These are phyloP conservation scores for Conticribra weissflogii DNA, from an alignment of 108 stramenopile species.

Conservation along the genomic window DNA sequence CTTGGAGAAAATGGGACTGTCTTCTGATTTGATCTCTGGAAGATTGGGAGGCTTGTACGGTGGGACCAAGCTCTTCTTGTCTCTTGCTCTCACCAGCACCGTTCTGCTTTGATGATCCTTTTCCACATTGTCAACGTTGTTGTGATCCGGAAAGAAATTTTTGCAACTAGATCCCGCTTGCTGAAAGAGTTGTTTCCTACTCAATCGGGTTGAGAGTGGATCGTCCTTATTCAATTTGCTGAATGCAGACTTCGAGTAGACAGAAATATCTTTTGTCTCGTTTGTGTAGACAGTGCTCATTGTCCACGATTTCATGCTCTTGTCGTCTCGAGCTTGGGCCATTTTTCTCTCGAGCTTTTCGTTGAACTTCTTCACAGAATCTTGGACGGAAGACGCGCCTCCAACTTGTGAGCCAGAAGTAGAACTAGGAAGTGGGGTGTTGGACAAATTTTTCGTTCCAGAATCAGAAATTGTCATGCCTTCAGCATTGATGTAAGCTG, in stretches of 20 bases:
- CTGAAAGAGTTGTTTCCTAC: conserved; percentile 35
- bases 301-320: not conserved
- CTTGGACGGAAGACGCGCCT: too few species aligned
- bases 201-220: conserved; percentile 14
- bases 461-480: too few species aligned
- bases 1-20: conserved; percentile 28
- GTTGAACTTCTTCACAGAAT: not conserved
- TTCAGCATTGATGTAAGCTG: too few species aligned
- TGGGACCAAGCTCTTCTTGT: conserved; percentile 29
- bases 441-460: too few species aligned
- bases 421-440: too few species aligned
- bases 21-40: conserved; percentile 17
- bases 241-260: not conserved
- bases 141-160: not conserved
- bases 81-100: conserved; percentile 23
- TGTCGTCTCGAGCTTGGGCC: not conserved
- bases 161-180: not conserved
- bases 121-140: not conserved
- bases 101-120: conserved; percentile 2
- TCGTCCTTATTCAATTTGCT: conserved; percentile 4
- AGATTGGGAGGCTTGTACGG: conserved; percentile 19
- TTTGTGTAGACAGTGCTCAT: not conserved
- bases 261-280: not conserved
- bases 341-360: not conserved
- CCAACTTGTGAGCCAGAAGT: too few species aligned